Percentiles rank a stretch among this genome's conserved stretches.
Conservation (phyloP, 108 stramenopile genomes). For the Pseudonitzschia delicatissima region DNA sequence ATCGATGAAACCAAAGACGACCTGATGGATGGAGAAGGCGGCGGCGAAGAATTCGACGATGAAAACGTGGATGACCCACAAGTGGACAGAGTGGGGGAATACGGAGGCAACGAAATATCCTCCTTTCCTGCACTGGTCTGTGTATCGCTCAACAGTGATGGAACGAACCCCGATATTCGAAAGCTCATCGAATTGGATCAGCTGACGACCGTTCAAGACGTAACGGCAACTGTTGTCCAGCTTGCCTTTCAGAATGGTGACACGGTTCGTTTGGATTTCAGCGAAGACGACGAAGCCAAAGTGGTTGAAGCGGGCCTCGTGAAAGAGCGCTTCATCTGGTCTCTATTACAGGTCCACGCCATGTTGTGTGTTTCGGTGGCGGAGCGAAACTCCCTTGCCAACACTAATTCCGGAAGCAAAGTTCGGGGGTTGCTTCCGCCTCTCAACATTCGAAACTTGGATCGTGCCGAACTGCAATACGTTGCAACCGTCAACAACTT, state of each 20-base stretch:
- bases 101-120: conserved; percentile 49
- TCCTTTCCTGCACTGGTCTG: conserved; percentile 79
- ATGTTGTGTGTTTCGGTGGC: conserved; percentile 84
- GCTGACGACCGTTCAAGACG: conserved; percentile 72
- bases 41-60: conserved; percentile 32
- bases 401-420: conserved; percentile 27
- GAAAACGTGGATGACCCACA: conserved; percentile 16
- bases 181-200: conserved; percentile 77
- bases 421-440: conserved; percentile 52
- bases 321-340: conserved; percentile 83
- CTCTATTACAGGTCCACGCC: conserved; percentile 78
- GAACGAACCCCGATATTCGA: conserved; percentile 81
- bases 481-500: conserved; percentile 80
- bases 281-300: conserved; percentile 43
- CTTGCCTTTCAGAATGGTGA: conserved; percentile 80
- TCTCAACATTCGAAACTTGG: conserved; percentile 70
- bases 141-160: conserved; percentile 70
- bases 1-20: conserved; percentile 31
- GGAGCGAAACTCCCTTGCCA: conserved; percentile 53
- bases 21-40: conserved; percentile 20
- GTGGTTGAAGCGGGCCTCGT: conserved; percentile 56
- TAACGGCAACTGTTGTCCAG: conserved; percentile 54
- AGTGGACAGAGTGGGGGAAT: conserved; percentile 10
- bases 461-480: conserved; percentile 81
- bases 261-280: conserved; percentile 77